Percentiles rank a stretch among this genome's conserved stretches.
These are phyloP conservation scores for Penicillium diatomitis DNA, from an alignment of 495 filamentous ascomycete genomes.

Conservation along the genomic window DNA sequence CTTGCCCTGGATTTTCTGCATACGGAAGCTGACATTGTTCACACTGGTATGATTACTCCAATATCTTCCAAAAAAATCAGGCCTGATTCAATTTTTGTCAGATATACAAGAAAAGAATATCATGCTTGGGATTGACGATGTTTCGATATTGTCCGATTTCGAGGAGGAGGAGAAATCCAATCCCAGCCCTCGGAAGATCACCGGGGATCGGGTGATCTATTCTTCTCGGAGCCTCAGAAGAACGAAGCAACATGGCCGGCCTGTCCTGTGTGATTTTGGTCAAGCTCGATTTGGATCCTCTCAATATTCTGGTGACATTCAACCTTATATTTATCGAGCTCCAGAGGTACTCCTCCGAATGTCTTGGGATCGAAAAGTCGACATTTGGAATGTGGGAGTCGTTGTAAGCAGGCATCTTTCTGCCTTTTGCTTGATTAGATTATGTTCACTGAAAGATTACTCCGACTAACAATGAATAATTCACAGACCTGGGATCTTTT, in stretches of 20 bases:
- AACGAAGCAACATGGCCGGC: conserved; percentile 6
- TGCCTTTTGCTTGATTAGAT: too few species aligned
- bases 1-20: conserved; percentile 28
- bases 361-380: conserved; percentile 28
- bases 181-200: conserved; percentile 13
- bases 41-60: conserved; percentile 26
- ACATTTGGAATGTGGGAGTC: conserved; percentile 35
- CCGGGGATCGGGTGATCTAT: conserved; percentile 16
- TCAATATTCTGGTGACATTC: conserved; percentile 10
- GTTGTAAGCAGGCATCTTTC: conserved; percentile 26
- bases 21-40: conserved; percentile 24
- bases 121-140: conserved; percentile 18
- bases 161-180: conserved; percentile 14
- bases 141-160: conserved; percentile 21
- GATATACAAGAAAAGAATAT: conserved; percentile 25
- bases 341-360: conserved; percentile 31
- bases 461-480: neutral
- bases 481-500: conserved; percentile 31
- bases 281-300: conserved; percentile 15
- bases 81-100: conserved; percentile 1
- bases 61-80: neutral
- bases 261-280: conserved; percentile 21
- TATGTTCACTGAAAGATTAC: conserved; percentile 1
- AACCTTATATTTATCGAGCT: conserved; percentile 29
- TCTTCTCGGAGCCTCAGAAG: conserved; percentile 5